These are phyloP conservation scores for Fusarium humuli DNA, from an alignment of 2,329 filamentous ascomycete species.

Conservation along the genomic window DNA sequence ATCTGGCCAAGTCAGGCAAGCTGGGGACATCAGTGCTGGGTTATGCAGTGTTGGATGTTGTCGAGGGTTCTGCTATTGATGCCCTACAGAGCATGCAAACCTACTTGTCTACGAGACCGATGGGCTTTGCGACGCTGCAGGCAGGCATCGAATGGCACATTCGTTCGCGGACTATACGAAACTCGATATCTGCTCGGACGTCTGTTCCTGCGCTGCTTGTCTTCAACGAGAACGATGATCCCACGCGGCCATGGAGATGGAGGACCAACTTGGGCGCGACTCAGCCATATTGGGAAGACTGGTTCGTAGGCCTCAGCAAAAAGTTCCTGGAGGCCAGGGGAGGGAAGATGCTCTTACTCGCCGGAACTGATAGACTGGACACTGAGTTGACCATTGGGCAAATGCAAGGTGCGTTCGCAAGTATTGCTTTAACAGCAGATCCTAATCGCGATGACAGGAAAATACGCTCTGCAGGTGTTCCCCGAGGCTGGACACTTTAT, in stretches of 20 bases:
- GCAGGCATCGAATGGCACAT: slow-evolving; percentile 95
- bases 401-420: slow-evolving; percentile 81
- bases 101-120: slow-evolving; percentile 85
- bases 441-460: slow-evolving; percentile 64
- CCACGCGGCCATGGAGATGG: slow-evolving; percentile 77
- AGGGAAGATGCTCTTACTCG: slow-evolving; percentile 86
- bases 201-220: slow-evolving; percentile 85
- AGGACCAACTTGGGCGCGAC: slow-evolving; percentile 85
- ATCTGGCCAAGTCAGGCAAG: slow-evolving; percentile 76
- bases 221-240: slow-evolving; percentile 55
- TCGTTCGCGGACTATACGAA: slow-evolving; percentile 86
- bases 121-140: slow-evolving; percentile 79
- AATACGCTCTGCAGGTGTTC: slow-evolving; percentile 95
- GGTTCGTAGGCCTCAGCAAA: slow-evolving; percentile 88
- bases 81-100: slow-evolving; percentile 94
- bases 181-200: slow-evolving; percentile 82
- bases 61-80: slow-evolving; percentile 95
- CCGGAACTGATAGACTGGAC: slow-evolving; percentile 89
- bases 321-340: slow-evolving; percentile 87
- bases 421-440: not conserved
- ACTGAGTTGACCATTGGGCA: slow-evolving; percentile 95
- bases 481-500: slow-evolving; percentile 97
- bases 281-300: slow-evolving; percentile 92
- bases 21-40: slow-evolving; percentile 79
- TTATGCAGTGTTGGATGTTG: slow-evolving; percentile 92